These are phyloP conservation scores for Penicillium antarcticum DNA, from an alignment of 495 filamentous ascomycete species.

Conservation along the genomic window DNA sequence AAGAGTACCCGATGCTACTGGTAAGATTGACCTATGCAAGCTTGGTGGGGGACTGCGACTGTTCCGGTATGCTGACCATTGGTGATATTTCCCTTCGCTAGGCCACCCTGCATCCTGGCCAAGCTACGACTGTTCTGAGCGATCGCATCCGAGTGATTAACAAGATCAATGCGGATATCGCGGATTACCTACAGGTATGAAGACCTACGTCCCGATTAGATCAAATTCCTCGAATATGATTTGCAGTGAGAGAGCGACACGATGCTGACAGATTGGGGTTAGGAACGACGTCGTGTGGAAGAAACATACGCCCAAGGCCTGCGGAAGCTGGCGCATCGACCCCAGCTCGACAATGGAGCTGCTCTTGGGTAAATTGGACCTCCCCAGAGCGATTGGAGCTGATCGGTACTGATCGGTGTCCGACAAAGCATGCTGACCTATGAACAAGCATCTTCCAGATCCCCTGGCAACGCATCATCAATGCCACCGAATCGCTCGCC, in stretches of 20 bases:
- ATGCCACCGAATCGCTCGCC: slow-evolving; percentile 74
- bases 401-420: background rate
- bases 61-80: slow-evolving; percentile 10
- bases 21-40: slow-evolving; percentile 51
- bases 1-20: slow-evolving; percentile 95
- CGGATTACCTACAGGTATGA: slow-evolving; percentile 93
- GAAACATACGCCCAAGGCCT: slow-evolving; percentile 84
- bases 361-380: slow-evolving; percentile 72
- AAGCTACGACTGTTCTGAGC: slow-evolving; percentile 79
- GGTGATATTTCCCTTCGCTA: slow-evolving; percentile 31
- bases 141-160: slow-evolving; percentile 87
- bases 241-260: background rate
- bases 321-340: slow-evolving; percentile 69
- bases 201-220: background rate
- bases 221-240: slow-evolving; percentile 6
- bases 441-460: slow-evolving; percentile 73
- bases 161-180: slow-evolving; percentile 85
- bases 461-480: slow-evolving; percentile 90
- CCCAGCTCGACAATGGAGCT: slow-evolving; percentile 67
- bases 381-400: background rate
- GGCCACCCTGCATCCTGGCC: slow-evolving; percentile 78
- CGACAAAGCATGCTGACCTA: background rate
- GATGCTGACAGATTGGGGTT: slow-evolving; percentile 11
- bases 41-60: background rate
- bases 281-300: slow-evolving; percentile 94